Evolutionary conservation across 148 eudicot species (phyloP), one percentile per base, ranked within the genome.

Genomic region (Chenopodium quinoa): DNA sequence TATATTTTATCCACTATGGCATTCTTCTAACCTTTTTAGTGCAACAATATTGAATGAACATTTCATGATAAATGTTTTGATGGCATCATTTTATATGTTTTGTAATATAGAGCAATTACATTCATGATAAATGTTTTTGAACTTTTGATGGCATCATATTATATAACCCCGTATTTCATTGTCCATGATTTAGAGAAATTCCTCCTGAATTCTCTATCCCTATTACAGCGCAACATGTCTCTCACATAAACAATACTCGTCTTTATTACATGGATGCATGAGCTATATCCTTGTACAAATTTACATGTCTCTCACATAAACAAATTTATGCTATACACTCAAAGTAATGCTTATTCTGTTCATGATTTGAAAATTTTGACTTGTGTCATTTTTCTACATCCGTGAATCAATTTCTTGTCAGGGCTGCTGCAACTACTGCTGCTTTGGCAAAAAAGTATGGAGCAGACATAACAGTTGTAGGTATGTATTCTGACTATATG

Each of bases 391-490:
- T 19, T 46, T 7, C 31, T 9, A 22, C n/a, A 72, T n/a, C 56
- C 27, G 11, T 44, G 1, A 20, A 37, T 63, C 48, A 54, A 40
- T 31, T 75, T 34, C 31, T 80, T 72, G 31, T 79, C 87, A 94
- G 98, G n/a, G 99, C 99, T 63, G 91, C 94, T 80, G 90, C 97
- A 31, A 94, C 99, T 72, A 86, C 92, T 86, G 90, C 98, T 89
- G 93, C 98, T 83, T 87, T 96, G 90, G 98, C 97, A 12, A 96
- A 94, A 85, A 96, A 94, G 87, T 96, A 94, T 83, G 98, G 97
- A 37, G 98, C 98, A 80, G 97, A 94, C 63, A 92, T 96, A 82
- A 96, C 99, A 78, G 97, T 96, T 68, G 93, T 96, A 52, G 99
- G 99, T 96, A 89, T 69, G 95, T 77, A 27, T 12, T 77, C 48